Percentiles rank a stretch among this genome's conserved stretches.
Evolutionary conservation across 192 early-diverging fungal genomes (phyloP).

Genomic region (Gigaspora rosea): DNA sequence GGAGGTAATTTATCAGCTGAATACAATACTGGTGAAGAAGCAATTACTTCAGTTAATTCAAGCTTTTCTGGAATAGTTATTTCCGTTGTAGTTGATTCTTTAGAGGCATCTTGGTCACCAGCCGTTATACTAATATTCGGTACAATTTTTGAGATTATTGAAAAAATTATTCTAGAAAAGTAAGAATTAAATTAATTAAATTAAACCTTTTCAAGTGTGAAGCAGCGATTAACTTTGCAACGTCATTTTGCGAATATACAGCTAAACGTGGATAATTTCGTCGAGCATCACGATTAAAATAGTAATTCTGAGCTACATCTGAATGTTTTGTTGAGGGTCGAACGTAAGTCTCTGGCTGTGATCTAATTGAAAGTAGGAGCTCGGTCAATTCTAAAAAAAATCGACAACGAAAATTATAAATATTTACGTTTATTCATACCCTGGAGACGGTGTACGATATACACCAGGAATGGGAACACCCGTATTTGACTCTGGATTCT

Average conservation of each 20-base stretch:
- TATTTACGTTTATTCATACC: not conserved
- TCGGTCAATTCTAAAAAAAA: not conserved
- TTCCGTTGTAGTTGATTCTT: slow-evolving; percentile 8
- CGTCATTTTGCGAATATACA: slow-evolving; percentile 77
- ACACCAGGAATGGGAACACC: slow-evolving; percentile 23
- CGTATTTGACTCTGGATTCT: slow-evolving; percentile 28
- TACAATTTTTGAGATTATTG: not conserved
- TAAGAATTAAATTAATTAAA: not conserved
- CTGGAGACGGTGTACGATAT: slow-evolving; percentile 31
- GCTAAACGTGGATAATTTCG: slow-evolving; percentile 88
- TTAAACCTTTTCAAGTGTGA: slow-evolving; percentile 35
- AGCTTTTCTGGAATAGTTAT: slow-evolving; percentile 36
- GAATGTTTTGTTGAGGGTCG: slow-evolving; percentile 58
- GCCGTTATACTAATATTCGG: slow-evolving; percentile 7
- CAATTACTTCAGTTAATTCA: slow-evolving; percentile 53
- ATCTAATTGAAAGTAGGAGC: not conserved
- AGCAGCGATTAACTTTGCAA: slow-evolving; percentile 63
- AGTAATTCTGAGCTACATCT: slow-evolving; percentile 80
- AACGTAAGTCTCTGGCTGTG: slow-evolving; percentile 54
- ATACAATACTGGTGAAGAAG: slow-evolving; percentile 50
- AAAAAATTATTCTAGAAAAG: not conserved
- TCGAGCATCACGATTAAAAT: slow-evolving; percentile 88
- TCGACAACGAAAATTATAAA: not conserved
- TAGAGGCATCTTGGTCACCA: not conserved
- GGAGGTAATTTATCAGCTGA: slow-evolving; percentile 58